A percentile compares a stretch with the other conserved stretches of the same genome.
phyloP scores from a whole-genome alignment of 2,329 filamentous ascomycete genomes.

The Colletotrichum phormii region DNA sequence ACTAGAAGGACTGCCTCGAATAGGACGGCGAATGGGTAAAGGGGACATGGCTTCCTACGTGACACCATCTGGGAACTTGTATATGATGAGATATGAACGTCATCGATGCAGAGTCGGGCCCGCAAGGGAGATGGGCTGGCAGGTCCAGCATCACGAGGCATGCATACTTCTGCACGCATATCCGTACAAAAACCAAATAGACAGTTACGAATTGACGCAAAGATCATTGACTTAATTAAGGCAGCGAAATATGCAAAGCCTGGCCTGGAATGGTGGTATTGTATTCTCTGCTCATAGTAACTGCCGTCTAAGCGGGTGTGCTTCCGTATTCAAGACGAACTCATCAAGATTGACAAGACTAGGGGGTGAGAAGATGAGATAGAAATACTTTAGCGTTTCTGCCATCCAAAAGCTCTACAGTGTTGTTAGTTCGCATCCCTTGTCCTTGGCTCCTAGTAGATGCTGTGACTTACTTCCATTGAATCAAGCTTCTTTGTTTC shows the following conservation, averaged over 20 bases:
- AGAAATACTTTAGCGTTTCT: constrained; percentile 83
- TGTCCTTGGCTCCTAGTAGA: constrained; percentile 8
- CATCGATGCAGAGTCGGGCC: background rate
- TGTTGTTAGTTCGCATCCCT: background rate
- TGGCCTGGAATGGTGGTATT: background rate
- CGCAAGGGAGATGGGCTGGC: constrained; percentile 10
- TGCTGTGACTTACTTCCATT: constrained; percentile 46
- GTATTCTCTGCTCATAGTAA: background rate
- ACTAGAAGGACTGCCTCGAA: background rate
- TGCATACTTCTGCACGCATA: background rate
- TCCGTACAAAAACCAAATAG: background rate
- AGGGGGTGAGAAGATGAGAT: constrained; percentile 75
- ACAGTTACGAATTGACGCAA: constrained; percentile 5
- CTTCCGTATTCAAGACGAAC: constrained; percentile 71
- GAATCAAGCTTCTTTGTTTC: constrained; percentile 55
- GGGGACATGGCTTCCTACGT: background rate
- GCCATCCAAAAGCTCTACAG: constrained; percentile 77
- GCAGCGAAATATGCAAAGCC: background rate
- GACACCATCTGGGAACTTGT: constrained; percentile 5
- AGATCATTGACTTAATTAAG: background rate
- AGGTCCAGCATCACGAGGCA: constrained; percentile 1
- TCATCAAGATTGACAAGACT: constrained; percentile 74
- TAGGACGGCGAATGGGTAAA: background rate
- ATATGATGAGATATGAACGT: constrained; percentile 6
- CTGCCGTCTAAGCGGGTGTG: constrained; percentile 53